Evolutionary conservation across 108 stramenopile genomes (phyloP), one percentile per base, ranked within the genome.

Genomic region (Aurantiochytrium sp.): DNA sequence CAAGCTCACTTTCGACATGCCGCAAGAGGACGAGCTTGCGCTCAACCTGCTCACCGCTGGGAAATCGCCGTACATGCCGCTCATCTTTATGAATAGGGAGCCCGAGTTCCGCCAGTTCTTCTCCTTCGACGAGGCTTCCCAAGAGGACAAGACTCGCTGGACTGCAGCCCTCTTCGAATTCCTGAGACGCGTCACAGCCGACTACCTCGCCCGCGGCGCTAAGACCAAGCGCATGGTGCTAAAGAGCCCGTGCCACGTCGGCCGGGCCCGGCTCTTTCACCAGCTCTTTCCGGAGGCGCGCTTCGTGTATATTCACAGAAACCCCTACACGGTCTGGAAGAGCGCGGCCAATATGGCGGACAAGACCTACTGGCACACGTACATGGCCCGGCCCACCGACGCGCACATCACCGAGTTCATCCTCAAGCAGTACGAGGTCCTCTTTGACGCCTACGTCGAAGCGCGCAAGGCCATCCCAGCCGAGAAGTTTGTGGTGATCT

Each of bases 21-120:
- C 85, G 6, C 85, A 86, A 36, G 85, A 86, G n/a, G 85, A 86
- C 54, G 85, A 86, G 85, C 85, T 86, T 36, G 85, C 53, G 6
- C 12, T 54, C 53, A 86, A 52, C 4, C 30, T 54, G 15, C 12
- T 86, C 10, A 54, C 52, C 17, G 85, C 52, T 4, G 85, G 85
- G 21, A 30, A 21, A 19, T 86, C 85, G 34, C 85, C 85, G 30
- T 86, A 86, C 85, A 86, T 86, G 85, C 52, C 85, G 17, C 32
- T 54, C 5, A 12, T 19, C 17, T 54, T 86, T 54, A 86, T 86
- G 85, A 52, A 54, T 32, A 12, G 52, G 31, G 85, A 86, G 85
- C 50, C 31, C 0, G 85, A 52, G 1, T 86, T 86, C 54, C 85
- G 85, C 17, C 12, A 54, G 8, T 86, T n/a, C 53, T 86, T 86